phyloP scores from a whole-genome alignment of 768 basidiomycete genomes.

The Chiua virens region DNA sequence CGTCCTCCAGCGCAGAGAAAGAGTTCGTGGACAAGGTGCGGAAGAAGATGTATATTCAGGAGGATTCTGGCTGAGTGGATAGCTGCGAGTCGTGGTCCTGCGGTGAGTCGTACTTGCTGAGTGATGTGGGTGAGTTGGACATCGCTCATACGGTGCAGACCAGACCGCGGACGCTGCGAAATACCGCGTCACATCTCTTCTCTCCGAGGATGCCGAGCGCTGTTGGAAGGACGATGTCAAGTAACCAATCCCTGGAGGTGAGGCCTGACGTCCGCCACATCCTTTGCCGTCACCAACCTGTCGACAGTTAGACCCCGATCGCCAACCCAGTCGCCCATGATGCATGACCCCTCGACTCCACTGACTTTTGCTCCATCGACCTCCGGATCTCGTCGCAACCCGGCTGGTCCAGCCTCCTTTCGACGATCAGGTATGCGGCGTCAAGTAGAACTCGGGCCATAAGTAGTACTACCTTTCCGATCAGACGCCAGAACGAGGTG shows the following conservation, averaged over 20 bases:
- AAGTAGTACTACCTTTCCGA: constrained; percentile 39
- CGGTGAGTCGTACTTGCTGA: no score
- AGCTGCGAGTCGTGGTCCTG: no score
- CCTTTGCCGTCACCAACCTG: no score
- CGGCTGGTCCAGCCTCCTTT: constrained; percentile 32
- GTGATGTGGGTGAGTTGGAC: no score
- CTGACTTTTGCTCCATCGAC: constrained; percentile 38
- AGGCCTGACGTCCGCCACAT: not conserved
- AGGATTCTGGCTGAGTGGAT: no score
- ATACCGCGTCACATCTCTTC: constrained; percentile 34
- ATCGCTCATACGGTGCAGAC: constrained; percentile 39
- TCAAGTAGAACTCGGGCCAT: constrained; percentile 35
- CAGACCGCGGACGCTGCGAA: constrained; percentile 37
- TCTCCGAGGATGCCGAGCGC: constrained; percentile 39
- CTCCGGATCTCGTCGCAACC: constrained; percentile 33
- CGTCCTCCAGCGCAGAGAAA: constrained; percentile 33
- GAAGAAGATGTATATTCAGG: no score
- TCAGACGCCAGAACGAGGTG: constrained; percentile 40
- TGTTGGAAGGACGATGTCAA: constrained; percentile 37
- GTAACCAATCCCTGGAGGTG: constrained; percentile 46
- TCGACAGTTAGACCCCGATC: constrained; percentile 31
- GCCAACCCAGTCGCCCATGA: constrained; percentile 33
- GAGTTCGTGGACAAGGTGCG: constrained; percentile 36
- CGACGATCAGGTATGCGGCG: constrained; percentile 28
- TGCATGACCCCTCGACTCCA: constrained; percentile 38